Conservation (phyloP, 2,329 filamentous ascomycete genomes). For the Triangularia setosa region DNA sequence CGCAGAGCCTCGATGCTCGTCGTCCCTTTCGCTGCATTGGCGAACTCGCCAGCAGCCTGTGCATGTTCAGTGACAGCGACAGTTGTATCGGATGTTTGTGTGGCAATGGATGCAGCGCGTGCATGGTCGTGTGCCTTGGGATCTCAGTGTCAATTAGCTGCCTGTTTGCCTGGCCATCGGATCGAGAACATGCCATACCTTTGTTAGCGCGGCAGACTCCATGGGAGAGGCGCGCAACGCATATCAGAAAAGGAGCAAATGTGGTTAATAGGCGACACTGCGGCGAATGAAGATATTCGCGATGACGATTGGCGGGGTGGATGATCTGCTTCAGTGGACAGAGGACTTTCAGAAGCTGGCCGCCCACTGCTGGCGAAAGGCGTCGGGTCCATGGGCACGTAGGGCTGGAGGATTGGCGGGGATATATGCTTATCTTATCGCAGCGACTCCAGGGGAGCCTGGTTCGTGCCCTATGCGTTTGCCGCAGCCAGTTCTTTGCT, state of each 20-base stretch:
- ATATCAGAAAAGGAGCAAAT: neutral
- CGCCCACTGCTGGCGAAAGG: neutral
- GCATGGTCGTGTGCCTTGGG: constrained; percentile 81
- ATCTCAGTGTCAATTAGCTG: neutral
- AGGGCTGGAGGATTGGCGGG: constrained; percentile 7
- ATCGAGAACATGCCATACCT: constrained; percentile 42
- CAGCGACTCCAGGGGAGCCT: neutral
- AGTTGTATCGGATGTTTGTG: constrained; percentile 68
- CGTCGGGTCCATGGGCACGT: neutral
- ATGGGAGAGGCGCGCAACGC: constrained; percentile 13
- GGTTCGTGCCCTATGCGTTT: neutral
- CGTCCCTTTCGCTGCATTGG: constrained; percentile 72
- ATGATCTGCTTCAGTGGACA: neutral
- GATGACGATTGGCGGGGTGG: neutral
- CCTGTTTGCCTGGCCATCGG: neutral
- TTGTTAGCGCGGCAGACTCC: constrained; percentile 66
- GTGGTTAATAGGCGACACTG: neutral
- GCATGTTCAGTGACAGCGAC: constrained; percentile 86
- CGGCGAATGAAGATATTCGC: neutral
- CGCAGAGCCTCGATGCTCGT: constrained; percentile 69
- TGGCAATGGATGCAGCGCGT: constrained; percentile 73
- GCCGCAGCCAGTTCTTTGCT: neutral
- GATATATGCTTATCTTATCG: constrained; percentile 12
- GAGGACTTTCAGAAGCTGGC: neutral
- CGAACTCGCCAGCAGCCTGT: constrained; percentile 82